Evolutionary conservation across 2,329 filamentous ascomycete genomes (phyloP).

Genomic region (Huntiella moniliformis): DNA sequence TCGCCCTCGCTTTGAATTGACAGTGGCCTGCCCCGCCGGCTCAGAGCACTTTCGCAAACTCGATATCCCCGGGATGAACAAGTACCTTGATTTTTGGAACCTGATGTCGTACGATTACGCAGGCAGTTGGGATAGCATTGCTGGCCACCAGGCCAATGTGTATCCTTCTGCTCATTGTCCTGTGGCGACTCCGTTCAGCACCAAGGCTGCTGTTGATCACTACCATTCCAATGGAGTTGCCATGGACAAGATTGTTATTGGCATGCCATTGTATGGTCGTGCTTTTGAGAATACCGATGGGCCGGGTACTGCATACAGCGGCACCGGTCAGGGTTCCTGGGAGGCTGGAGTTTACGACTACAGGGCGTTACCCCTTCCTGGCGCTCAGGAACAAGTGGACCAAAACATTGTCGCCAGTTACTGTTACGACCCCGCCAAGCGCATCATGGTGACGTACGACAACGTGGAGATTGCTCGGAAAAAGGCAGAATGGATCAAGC

Average conservation of each 20-base stretch:
- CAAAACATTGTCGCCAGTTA: conserved; percentile 49
- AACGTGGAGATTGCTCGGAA: conserved; percentile 44
- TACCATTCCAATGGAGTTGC: conserved; percentile 50
- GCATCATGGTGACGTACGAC: conserved; percentile 63
- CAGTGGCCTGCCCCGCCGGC: conserved; percentile 45
- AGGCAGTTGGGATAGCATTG: conserved; percentile 54
- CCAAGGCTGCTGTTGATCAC: conserved; percentile 46
- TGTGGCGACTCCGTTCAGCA: conserved; percentile 58
- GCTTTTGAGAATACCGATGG: conserved; percentile 66
- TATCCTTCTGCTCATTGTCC: conserved; percentile 39
- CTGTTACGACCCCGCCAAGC: conserved; percentile 46
- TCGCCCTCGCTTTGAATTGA: conserved; percentile 39
- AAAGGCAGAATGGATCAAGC: conserved; percentile 56
- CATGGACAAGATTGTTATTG: conserved; percentile 59
- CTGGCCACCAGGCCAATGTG: conserved; percentile 71
- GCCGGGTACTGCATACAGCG: conserved; percentile 47
- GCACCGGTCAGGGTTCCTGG: conserved; percentile 64
- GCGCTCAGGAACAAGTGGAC: conserved; percentile 47
- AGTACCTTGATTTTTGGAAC: conserved; percentile 55
- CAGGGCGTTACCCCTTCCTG: conserved; percentile 58
- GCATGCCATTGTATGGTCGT: conserved; percentile 84
- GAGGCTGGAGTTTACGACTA: conserved; percentile 77
- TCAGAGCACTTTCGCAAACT: conserved; percentile 43
- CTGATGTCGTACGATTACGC: conserved; percentile 82
- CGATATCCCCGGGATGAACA: conserved; percentile 45